Evolutionary conservation across 768 basidiomycete genomes (phyloP).

Genomic region (Lactifluus pinguis): DNA sequence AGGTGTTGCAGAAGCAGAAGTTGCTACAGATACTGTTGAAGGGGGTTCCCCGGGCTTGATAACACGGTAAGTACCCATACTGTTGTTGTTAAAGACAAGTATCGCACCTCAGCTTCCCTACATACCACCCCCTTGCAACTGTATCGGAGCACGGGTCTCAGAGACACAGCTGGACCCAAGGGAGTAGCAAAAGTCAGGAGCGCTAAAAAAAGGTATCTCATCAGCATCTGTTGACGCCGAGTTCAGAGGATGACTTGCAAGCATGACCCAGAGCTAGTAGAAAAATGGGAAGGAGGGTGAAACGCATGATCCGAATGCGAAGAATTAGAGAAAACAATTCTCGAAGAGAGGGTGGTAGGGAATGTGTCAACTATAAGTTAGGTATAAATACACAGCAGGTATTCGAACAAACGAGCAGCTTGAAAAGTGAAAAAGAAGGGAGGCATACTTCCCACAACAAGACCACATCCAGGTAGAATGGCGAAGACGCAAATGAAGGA

Average conservation of each 20-base stretch:
- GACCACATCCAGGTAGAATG: not conserved
- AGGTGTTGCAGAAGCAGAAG: not conserved
- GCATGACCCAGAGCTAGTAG: not conserved
- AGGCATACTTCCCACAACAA: not conserved
- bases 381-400: constrained; percentile 7
- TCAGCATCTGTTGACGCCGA: not conserved
- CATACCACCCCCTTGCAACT: not conserved
- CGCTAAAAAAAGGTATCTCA: not conserved
- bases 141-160: not conserved
- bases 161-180: not conserved
- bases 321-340: not conserved
- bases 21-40: not conserved
- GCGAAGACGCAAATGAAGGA: not conserved
- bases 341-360: not conserved
- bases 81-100: not conserved
- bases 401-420: not conserved
- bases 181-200: not conserved
- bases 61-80: not conserved
- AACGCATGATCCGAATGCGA: not conserved
- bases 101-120: not conserved
- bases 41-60: not conserved
- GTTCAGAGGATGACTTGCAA: not conserved
- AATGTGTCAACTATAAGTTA: no score
- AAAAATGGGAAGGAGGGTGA: not conserved
- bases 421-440: not conserved